phyloP scores from a whole-genome alignment of 768 basidiomycete genomes.

The Lentinula boryana region DNA sequence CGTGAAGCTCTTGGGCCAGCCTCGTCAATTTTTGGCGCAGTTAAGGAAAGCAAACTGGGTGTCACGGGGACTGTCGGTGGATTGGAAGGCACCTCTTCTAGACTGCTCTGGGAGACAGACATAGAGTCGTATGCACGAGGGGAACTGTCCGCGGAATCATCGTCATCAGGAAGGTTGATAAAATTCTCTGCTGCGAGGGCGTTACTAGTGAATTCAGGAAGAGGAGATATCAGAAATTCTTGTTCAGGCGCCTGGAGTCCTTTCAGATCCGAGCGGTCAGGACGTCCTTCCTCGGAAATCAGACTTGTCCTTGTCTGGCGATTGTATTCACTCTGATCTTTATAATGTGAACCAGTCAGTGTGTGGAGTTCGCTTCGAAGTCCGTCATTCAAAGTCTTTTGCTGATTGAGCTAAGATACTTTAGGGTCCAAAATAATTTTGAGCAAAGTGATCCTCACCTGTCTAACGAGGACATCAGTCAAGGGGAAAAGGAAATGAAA shows the following conservation, averaged over 20 bases:
- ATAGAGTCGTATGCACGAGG: constrained; percentile 14
- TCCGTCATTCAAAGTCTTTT: constrained; percentile 1
- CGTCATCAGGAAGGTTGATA: constrained; percentile 27
- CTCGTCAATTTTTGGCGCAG: constrained; percentile 6
- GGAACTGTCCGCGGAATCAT: constrained; percentile 6
- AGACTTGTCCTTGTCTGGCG: not conserved
- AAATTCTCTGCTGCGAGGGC: constrained; percentile 24
- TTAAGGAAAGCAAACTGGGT: constrained; percentile 14
- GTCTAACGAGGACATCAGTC: not conserved
- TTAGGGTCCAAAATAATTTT: not conserved
- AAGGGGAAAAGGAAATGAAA: not conserved
- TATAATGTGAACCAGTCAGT: not conserved
- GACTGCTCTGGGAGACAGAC: constrained; percentile 11
- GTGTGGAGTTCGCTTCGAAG: constrained; percentile 1
- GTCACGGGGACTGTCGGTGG: constrained; percentile 3
- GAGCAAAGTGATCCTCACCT: not conserved
- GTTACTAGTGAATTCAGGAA: constrained; percentile 33
- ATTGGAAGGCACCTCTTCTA: not conserved
- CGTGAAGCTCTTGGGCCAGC: constrained; percentile 10
- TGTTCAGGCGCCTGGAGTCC: constrained; percentile 22
- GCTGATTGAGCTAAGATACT: not conserved
- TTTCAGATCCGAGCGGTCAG: constrained; percentile 27
- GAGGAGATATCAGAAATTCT: constrained; percentile 34
- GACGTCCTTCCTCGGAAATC: constrained; percentile 14
- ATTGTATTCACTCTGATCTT: not conserved